These are phyloP conservation scores for Penicillium capsulatum DNA, from an alignment of 2,329 filamentous ascomycete species.

Conservation along the genomic window DNA sequence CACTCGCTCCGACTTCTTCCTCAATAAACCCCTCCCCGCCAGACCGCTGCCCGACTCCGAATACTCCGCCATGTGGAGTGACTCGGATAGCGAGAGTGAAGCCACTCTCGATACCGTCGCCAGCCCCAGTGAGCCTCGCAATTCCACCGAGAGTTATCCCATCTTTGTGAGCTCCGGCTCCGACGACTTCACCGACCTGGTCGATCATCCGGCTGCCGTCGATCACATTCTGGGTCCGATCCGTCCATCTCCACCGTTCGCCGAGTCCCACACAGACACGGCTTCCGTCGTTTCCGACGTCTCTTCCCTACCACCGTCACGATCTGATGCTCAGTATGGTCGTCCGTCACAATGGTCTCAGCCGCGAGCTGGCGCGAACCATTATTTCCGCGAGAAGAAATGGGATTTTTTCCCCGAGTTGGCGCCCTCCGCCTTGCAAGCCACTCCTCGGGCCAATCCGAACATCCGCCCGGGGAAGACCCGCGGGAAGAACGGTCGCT, in stretches of 20 bases:
- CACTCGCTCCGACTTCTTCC: conserved; percentile 19
- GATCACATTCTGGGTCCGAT: conserved; percentile 15
- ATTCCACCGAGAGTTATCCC: conserved; percentile 30
- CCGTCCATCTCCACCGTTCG: conserved; percentile 9
- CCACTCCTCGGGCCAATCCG: conserved; percentile 11
- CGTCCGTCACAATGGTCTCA: conserved; percentile 21
- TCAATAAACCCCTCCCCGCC: conserved; percentile 32
- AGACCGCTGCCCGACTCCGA: conserved; percentile 25
- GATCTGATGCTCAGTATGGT: conserved; percentile 26
- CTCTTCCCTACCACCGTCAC: conserved; percentile 11
- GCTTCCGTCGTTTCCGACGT: conserved; percentile 11
- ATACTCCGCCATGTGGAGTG: conserved; percentile 23
- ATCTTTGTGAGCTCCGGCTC: conserved; percentile 30
- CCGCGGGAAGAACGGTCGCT: conserved; percentile 23
- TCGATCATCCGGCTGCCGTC: conserved; percentile 23
- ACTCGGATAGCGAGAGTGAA: conserved; percentile 29
- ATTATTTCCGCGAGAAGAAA: conserved; percentile 41
- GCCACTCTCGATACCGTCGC: conserved; percentile 19
- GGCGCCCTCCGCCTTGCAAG: conserved; percentile 26
- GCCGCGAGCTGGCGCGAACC: conserved; percentile 25
- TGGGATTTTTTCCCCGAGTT: conserved; percentile 42
- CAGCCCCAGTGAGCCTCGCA: conserved; percentile 19
- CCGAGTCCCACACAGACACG: conserved; percentile 10
- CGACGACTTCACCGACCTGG: conserved; percentile 26
- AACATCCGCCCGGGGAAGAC: conserved; percentile 10